Base-by-base conservation (phyloP, 2,329 filamentous ascomycete genomes). In the Pseudogymnoascus sp. region DNA sequence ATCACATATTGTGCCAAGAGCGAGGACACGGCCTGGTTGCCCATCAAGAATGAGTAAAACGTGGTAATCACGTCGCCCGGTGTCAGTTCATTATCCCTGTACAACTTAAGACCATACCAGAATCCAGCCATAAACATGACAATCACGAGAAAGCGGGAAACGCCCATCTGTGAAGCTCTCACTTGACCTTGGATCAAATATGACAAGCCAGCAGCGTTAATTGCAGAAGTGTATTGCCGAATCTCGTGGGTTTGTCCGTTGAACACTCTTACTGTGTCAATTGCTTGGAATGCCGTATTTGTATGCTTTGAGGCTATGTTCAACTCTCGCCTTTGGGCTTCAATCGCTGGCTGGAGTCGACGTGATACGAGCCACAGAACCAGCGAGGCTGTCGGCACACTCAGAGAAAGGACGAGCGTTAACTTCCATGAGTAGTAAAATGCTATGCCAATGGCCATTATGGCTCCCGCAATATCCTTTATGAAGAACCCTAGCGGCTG, bases 111-210 rank as follows among this genome's bases (percentile, higher is more conserved):
- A 0, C 91, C 92, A 67, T 92, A 96, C 84, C 90, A 96, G 69
- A 97, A 97, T 0, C 91, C 92, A 62, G 91, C 82, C 0, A 95
- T 87, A 66, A 97, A 97, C 71, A 97, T 85, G 1, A 79, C 80
- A 3, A 91, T 81, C 30, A 88, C 85, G 76, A 91, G 85, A 66
- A 95, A 83, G 53, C 87, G 86, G 59, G 90, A 80, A 57, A 88
- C 82, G 0, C 86, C 86, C 69, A 89, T 85, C 69, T 96, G 91
- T 2, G 85, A 71, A 0, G 89, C 85, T 65, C 85, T 89, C 14
- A 84, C 80, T 50, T 82, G 79, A 0, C 88, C 88, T 69, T 93
- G 89, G 14, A 81, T 75, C 9, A 85, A 75, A 66, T 91, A 96
- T 59, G 82, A 80, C 1, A 71, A 73, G 20, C 84, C 84, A 1